These are phyloP conservation scores for Pseudogymnoascus sp. DNA, from an alignment of 2,329 filamentous ascomycete genomes.

Conservation along the genomic window DNA sequence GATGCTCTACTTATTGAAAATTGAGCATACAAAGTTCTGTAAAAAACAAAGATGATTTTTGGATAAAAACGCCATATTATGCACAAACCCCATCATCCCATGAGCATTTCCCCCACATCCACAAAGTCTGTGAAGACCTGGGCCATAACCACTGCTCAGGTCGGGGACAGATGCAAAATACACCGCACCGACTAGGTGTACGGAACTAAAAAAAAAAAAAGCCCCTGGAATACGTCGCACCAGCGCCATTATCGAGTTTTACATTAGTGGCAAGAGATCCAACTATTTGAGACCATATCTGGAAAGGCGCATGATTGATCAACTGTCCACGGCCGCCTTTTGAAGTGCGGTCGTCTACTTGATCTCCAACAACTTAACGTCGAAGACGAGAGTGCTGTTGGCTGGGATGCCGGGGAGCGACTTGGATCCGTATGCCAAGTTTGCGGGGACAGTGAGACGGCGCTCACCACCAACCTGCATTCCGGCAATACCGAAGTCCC, in stretches of 20 bases:
- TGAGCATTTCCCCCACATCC: conserved; percentile 16
- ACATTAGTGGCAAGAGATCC: conserved; percentile 10
- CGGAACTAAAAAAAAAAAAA: neutral
- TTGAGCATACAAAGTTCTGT: conserved; percentile 12
- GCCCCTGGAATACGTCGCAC: neutral
- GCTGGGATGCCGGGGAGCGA: conserved; percentile 73
- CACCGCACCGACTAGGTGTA: conserved; percentile 13
- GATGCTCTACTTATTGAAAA: neutral
- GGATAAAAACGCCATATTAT: conserved; percentile 26
- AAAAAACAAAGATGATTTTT: conserved; percentile 24
- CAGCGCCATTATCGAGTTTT: conserved; percentile 6
- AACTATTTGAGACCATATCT: neutral
- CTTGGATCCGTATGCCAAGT: conserved; percentile 84
- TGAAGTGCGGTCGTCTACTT: conserved; percentile 46
- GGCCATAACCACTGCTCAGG: conserved; percentile 23
- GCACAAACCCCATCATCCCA: conserved; percentile 29
- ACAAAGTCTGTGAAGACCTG: conserved; percentile 7
- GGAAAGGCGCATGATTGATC: neutral
- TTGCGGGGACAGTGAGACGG: conserved; percentile 77
- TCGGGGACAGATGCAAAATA: conserved; percentile 29
- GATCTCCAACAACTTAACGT: conserved; percentile 77
- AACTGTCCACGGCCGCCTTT: neutral
- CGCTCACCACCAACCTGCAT: conserved; percentile 93
- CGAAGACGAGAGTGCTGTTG: conserved; percentile 88
- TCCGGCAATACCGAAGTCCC: conserved; percentile 89